Evolutionary conservation across 2,329 filamentous ascomycete species (phyloP).

Genomic region (Trichoderma sp.): DNA sequence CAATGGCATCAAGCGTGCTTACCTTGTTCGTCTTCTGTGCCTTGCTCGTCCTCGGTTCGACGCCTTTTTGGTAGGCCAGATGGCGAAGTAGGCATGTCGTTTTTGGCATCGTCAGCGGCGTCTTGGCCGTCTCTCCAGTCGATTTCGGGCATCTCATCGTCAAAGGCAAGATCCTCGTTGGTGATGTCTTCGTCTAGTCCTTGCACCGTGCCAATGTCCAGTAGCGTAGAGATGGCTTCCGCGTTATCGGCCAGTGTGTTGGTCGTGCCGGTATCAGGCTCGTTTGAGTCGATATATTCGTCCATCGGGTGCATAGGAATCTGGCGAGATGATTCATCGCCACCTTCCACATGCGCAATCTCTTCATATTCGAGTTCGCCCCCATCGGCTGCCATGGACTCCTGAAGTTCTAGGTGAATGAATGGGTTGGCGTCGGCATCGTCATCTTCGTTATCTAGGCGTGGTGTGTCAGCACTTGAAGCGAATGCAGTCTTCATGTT

Average conservation of each 20-base stretch:
- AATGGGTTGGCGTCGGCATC: conserved; percentile 27
- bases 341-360: conserved; percentile 3
- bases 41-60: conserved; percentile 22
- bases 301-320: conserved; percentile 11
- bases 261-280: conserved; percentile 31
- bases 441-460: conserved; percentile 28
- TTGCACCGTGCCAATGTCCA: conserved; percentile 25
- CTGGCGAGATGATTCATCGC: conserved; percentile 11
- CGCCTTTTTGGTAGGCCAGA: conserved; percentile 20
- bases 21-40: conserved; percentile 22
- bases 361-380: conserved; percentile 21
- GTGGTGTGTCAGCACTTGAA: conserved; percentile 27
- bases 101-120: background rate
- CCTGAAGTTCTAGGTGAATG: conserved; percentile 27
- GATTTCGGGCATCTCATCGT: conserved; percentile 27
- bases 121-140: conserved; percentile 24
- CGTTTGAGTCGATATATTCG: conserved; percentile 22
- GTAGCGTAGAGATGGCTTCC: conserved; percentile 27
- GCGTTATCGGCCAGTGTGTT: conserved; percentile 34
- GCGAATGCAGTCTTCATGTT: conserved; percentile 23
- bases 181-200: conserved; percentile 15
- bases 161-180: conserved; percentile 20
- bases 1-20: background rate
- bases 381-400: conserved; percentile 22
- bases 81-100: conserved; percentile 1